Percentiles rank a stretch among this genome's conserved stretches.
Conservation (phyloP, 2,329 filamentous ascomycete genomes). For the Aspergillus sp. region DNA sequence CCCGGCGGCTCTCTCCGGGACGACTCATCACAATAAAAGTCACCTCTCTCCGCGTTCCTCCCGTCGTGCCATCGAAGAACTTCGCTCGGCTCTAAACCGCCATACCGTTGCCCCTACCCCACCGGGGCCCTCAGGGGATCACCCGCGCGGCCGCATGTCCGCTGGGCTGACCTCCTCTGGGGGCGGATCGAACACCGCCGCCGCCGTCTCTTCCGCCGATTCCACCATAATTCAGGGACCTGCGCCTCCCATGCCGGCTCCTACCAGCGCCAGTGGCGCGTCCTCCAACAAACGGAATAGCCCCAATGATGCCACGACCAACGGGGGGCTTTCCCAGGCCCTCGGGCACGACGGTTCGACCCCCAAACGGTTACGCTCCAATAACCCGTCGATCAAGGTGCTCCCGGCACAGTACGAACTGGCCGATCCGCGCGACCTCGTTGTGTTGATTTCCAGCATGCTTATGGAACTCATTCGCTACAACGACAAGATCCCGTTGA, state of each 20-base stretch:
- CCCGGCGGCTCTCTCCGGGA: slow-evolving; percentile 14
- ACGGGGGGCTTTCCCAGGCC: slow-evolving; percentile 19
- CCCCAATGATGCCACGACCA: slow-evolving; percentile 22
- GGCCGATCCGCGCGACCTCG: slow-evolving; percentile 80
- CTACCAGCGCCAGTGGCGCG: slow-evolving; percentile 15
- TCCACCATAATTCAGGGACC: too few species aligned
- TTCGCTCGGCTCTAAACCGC: slow-evolving; percentile 37
- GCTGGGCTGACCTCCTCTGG: slow-evolving; percentile 32
- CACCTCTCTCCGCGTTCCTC: slow-evolving; percentile 34
- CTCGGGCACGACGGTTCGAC: slow-evolving; percentile 30
- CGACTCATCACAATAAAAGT: slow-evolving; percentile 3
- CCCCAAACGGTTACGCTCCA: slow-evolving; percentile 47
- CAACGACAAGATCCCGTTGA: slow-evolving; percentile 83
- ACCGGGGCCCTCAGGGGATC: slow-evolving; percentile 32
- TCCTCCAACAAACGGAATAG: slow-evolving; percentile 37
- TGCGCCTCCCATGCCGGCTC: slow-evolving; percentile 29
- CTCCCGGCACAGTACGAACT: slow-evolving; percentile 72
- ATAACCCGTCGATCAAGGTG: slow-evolving; percentile 49
- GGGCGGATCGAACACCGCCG: slow-evolving; percentile 25
- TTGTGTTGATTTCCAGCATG: slow-evolving; percentile 90
- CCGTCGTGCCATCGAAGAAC: slow-evolving; percentile 39
- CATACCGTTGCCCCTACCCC: slow-evolving; percentile 37
- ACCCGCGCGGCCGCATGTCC: slow-evolving; percentile 33
- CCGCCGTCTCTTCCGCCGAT: too few species aligned
- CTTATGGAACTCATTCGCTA: slow-evolving; percentile 89